A percentile compares a stretch with the other conserved stretches of the same genome.
Conservation (phyloP, 495 filamentous ascomycete genomes). For the Emericellopsis terricola region DNA sequence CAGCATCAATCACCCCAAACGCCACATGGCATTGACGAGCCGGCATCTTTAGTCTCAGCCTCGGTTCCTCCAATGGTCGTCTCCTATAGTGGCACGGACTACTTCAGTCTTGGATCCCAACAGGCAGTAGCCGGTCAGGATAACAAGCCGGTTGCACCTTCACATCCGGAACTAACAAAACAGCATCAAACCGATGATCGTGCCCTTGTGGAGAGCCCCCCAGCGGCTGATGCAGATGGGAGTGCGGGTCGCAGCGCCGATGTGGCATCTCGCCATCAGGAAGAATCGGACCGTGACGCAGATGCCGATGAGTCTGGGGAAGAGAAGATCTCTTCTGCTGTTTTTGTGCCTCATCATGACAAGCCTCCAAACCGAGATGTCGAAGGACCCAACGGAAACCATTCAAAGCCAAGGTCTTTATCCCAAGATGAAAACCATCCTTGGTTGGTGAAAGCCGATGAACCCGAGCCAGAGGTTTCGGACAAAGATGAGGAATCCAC, state of each 20-base stretch:
- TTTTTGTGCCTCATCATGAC: conserved; percentile 79
- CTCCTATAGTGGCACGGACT: background rate
- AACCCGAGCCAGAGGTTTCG: conserved; percentile 21
- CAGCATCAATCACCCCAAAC: no score
- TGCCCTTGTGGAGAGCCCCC: no score
- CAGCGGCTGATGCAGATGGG: background rate
- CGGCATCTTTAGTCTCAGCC: no score
- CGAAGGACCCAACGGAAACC: background rate
- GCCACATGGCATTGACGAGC: background rate
- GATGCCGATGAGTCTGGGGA: conserved; percentile 65
- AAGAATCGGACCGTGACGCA: conserved; percentile 31
- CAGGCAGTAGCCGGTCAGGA: conserved; percentile 5
- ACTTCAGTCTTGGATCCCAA: background rate
- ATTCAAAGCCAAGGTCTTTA: conserved; percentile 9
- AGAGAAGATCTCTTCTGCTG: conserved; percentile 86
- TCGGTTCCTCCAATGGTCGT: background rate
- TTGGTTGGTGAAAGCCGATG: conserved; percentile 32
- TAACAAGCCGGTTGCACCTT: conserved; percentile 6
- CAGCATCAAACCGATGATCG: no score
- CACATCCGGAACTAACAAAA: no score
- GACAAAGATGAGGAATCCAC: conserved; percentile 3
- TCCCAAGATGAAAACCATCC: conserved; percentile 20
- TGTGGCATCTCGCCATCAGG: no score
- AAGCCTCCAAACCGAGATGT: conserved; percentile 25
- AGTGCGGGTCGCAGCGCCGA: conserved; percentile 11